Evolutionary conservation across 1,284 basidiomycete genomes (phyloP), one percentile per base, ranked within the genome.

Genomic region (Cryptococcus sp.): DNA sequence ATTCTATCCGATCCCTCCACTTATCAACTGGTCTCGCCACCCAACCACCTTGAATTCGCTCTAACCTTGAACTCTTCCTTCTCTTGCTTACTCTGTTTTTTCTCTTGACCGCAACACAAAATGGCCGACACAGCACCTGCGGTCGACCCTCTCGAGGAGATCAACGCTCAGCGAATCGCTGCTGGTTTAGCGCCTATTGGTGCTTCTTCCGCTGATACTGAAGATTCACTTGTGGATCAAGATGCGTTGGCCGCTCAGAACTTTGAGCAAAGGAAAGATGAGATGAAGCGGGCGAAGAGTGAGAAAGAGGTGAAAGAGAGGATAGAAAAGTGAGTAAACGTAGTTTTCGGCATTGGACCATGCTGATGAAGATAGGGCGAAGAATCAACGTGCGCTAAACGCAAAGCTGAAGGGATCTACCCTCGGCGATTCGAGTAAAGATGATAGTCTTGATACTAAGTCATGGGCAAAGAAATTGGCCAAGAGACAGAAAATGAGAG

Each of bases 81-180:
- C 23, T 54, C 46, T 50, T 4, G 5, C 37, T n/a, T 31, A 35
- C 33, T 49, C 45, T 34, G 13, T 4, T n/a, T 34, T 44, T 36
- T 13, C 7, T 34, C 23, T n/a, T 31, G 30, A 13, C 14, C 34
- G 23, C 23, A 1, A 23, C 23, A 23, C 55, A 62, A 48, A 53
- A 63, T 61, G 58, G 58, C 55, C 10, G 62, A 64, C 34, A 50
- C 14, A 43, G 58, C 38, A 55, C 23, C 23, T 59, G 42, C 63
- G 62, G 48, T 56, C 72, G 87, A 96, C 73, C 87, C 84, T 95
- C 84, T 98, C 72, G 94, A 97, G 73, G 96, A 98, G 83, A 97
- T 94, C 53, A 98, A 98, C 82, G 92, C 89, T 78, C 90, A 97
- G 73, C 91, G 96, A 79, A 84, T 96, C 61, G 88, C 86, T 6